Base-by-base conservation (phyloP, 768 basidiomycete genomes). In the Dentipellis fragilis region DNA sequence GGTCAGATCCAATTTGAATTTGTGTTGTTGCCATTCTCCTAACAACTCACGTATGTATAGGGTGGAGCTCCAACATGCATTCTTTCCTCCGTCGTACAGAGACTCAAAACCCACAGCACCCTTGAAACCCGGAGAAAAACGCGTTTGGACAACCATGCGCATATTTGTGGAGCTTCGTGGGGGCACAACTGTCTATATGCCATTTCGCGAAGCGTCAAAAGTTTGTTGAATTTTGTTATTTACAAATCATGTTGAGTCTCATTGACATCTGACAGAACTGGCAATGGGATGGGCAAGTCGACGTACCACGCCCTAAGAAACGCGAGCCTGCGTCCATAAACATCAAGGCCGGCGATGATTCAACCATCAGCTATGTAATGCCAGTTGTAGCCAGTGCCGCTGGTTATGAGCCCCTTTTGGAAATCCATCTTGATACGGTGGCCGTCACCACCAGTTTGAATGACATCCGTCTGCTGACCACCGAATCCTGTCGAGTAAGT, bases 191-290 rank as follows among this genome's bases (percentile, higher is more conserved):
- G 64, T 97, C 10, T 79, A 89, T 42, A 73, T 96, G n/a, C 95
- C 95, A 2, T 94, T 94, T 56, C 81, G 93, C 10, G 95, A 98
- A 69, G 69, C 83, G 1, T 96, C 93, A 0, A 97, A 98, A 77
- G 88, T 84, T 59, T 47, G 34, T 4, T n/a, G n/a, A n/a, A n/a
- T 7, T 23, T 29, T 45, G 11, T 4, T 55, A 6, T 10, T 55
- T 36, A 23, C 51, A 4, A 16, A 35, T 38, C 14, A 17, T 36
- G 37, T 40, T 14, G 47, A 21, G 29, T 19, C 47, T 55, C 34
- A 34, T 51, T 14, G 29, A 17, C 37, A 9, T 48, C 37, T 48
- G 38, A 12, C 54, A 91, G 87, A 88, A 97, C 68, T 98, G 95
- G 95, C 82, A 85, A 66, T 97, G 87, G 85, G 95, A 97, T 66